phyloP scores from a whole-genome alignment of 176 grass and related monocot genomes.

The Hyparrhenia diplandra region DNA sequence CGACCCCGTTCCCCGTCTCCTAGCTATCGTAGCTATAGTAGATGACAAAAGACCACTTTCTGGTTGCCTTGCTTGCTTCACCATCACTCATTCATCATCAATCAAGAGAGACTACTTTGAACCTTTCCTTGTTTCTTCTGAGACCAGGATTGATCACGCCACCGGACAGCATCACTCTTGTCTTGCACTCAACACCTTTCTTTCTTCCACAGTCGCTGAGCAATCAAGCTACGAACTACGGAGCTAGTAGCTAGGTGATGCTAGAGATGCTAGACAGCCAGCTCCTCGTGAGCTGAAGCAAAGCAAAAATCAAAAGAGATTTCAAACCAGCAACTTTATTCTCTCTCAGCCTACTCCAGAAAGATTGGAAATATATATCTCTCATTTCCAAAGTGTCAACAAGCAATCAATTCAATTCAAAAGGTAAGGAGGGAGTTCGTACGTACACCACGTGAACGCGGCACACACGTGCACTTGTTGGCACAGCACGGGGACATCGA shows the following conservation, averaged over 20 bases:
- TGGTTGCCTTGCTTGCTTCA: not conserved
- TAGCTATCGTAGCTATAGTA: not conserved
- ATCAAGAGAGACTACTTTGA: not conserved
- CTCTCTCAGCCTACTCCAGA: too few species aligned
- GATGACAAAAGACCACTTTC: constrained; percentile 29
- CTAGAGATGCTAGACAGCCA: too few species aligned
- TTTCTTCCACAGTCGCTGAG: not conserved
- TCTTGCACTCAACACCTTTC: not conserved
- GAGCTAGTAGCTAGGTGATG: too few species aligned
- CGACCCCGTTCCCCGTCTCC: not conserved
- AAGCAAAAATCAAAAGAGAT: too few species aligned
- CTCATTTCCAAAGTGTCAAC: not conserved
- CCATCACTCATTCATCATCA: not conserved
- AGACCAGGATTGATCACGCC: too few species aligned
- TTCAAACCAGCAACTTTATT: too few species aligned
- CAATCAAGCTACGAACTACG: too few species aligned
- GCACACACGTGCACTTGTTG: not conserved
- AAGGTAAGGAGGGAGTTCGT: not conserved
- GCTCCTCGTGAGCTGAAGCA: too few species aligned
- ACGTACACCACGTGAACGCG: not conserved
- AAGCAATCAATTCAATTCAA: not conserved
- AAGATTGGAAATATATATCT: too few species aligned
- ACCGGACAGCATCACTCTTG: not conserved
- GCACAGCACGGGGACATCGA: not conserved
- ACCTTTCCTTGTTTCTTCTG: not conserved